Evolutionary conservation across 352 stramenopile genomes (phyloP).

Genomic region (Phytopythium ostracodes): DNA sequence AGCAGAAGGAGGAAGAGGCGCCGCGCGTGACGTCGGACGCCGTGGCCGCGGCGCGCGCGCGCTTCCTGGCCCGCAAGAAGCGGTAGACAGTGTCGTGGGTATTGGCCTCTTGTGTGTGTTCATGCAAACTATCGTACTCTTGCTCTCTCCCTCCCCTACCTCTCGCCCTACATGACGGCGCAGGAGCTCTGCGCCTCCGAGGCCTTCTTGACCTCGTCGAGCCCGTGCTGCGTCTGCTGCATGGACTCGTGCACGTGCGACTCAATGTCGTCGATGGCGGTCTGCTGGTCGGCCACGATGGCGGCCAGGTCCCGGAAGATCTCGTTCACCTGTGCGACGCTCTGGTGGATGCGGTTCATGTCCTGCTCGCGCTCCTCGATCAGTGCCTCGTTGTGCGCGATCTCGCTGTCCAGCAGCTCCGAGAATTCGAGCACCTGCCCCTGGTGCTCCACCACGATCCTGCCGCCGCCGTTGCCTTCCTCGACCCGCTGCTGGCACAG

Average conservation of each 20-base stretch:
- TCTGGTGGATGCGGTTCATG: conserved; percentile 86
- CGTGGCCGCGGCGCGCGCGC: conserved; percentile 34
- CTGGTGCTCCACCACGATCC: conserved; percentile 63
- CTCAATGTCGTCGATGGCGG: conserved; percentile 83
- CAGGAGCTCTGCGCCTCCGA: conserved; percentile 74
- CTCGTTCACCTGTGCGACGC: conserved; percentile 88
- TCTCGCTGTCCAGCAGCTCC: conserved; percentile 72
- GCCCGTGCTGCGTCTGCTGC: conserved; percentile 77
- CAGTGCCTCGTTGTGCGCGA: conserved; percentile 84
- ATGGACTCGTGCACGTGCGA: conserved; percentile 81
- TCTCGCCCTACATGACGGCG: conserved; percentile 71
- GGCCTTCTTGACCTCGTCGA: conserved; percentile 84
- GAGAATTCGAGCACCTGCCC: conserved; percentile 78
- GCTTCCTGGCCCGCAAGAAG: conserved; percentile 38
- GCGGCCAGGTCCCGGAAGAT: conserved; percentile 86
- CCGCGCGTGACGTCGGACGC: conserved; percentile 19
- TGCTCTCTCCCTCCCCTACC: not conserved
- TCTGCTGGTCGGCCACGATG: conserved; percentile 85
- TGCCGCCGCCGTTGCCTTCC: conserved; percentile 31
- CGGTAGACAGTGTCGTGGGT: too few species aligned
- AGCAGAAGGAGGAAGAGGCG: conserved; percentile 2
- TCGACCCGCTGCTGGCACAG: conserved; percentile 15
- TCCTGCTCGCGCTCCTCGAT: conserved; percentile 88
- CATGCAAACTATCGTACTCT: not conserved
- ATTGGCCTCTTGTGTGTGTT: too few species aligned